These are phyloP conservation scores for Calocybe gangraenosa DNA, from an alignment of 768 basidiomycete species.

Conservation along the genomic window DNA sequence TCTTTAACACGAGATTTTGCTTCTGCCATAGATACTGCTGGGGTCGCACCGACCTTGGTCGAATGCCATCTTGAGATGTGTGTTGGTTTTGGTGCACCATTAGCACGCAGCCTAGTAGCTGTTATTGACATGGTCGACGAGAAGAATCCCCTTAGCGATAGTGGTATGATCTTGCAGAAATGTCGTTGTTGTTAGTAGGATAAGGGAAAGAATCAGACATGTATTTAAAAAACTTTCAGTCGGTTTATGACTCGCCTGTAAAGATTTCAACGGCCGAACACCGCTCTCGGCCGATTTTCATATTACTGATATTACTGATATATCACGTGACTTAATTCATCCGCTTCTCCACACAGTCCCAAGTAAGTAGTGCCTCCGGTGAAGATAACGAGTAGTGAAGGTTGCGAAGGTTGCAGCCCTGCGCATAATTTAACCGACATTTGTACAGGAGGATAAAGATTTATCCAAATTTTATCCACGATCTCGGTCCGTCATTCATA, in stretches of 20 bases:
- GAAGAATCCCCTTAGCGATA: slow-evolving; percentile 2
- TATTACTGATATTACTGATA: too few species aligned
- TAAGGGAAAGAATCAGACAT: slow-evolving; percentile 5
- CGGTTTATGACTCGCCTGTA: too few species aligned
- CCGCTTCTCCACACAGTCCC: too few species aligned
- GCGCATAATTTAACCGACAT: too few species aligned
- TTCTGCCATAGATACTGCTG: slow-evolving; percentile 57
- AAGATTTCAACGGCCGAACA: too few species aligned
- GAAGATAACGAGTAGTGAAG: too few species aligned
- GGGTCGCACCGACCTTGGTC: slow-evolving; percentile 34
- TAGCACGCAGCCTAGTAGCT: slow-evolving; percentile 38
- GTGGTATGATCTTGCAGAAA: slow-evolving; percentile 3
- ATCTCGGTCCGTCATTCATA: too few species aligned
- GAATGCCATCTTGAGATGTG: slow-evolving; percentile 44
- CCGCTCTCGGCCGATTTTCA: not conserved
- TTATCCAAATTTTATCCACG: too few species aligned
- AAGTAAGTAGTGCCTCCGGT: too few species aligned
- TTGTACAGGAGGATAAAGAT: too few species aligned
- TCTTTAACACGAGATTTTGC: slow-evolving; percentile 80
- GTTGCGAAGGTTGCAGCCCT: too few species aligned
- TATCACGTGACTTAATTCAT: too few species aligned
- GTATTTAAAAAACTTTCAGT: not conserved
- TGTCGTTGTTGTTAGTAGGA: slow-evolving; percentile 2
- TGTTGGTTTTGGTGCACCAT: slow-evolving; percentile 27
- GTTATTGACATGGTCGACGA: slow-evolving; percentile 35